Evolutionary conservation across 805 yeast species (phyloP).

Genomic region (Barnettozyma salicaria): DNA sequence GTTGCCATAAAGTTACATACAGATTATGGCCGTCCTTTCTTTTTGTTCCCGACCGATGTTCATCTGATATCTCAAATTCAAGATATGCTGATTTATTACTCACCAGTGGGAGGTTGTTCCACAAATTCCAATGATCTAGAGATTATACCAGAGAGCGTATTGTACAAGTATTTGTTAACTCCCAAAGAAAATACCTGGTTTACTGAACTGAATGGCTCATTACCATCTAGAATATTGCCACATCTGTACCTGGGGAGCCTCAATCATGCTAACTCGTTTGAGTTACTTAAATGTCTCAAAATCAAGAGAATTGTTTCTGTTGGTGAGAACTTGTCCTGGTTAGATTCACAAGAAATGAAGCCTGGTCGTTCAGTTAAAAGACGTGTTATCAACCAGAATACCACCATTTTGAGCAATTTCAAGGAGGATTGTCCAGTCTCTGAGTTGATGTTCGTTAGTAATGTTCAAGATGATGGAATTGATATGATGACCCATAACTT

Average conservation of each 20-base stretch:
- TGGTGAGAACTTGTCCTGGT: constrained; percentile 76
- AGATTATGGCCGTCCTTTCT: constrained; percentile 70
- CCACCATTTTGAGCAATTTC: constrained; percentile 16
- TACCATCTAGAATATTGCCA: constrained; percentile 80
- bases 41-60: constrained; percentile 74
- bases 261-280: constrained; percentile 69
- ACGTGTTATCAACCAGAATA: constrained; percentile 14
- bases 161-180: constrained; percentile 30
- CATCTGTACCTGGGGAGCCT: constrained; percentile 83
- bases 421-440: constrained; percentile 18
- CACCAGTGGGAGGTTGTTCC: constrained; percentile 39
- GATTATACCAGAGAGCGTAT: constrained; percentile 25
- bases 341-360: constrained; percentile 23
- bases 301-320: constrained; percentile 76
- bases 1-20: constrained; percentile 61
- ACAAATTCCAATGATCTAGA: constrained; percentile 12
- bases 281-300: constrained; percentile 56
- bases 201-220: constrained; percentile 45
- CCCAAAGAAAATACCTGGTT: constrained; percentile 25
- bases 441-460: constrained; percentile 50
- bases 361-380: constrained; percentile 11
- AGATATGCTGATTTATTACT: constrained; percentile 48
- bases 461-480: constrained; percentile 87
- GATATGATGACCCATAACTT: constrained; percentile 64
- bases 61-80: constrained; percentile 60